A percentile compares a stretch with the other conserved stretches of the same genome.
These are phyloP conservation scores for Hypoxylon sp. DNA, from an alignment of 2,329 filamentous ascomycete species.

Conservation along the genomic window DNA sequence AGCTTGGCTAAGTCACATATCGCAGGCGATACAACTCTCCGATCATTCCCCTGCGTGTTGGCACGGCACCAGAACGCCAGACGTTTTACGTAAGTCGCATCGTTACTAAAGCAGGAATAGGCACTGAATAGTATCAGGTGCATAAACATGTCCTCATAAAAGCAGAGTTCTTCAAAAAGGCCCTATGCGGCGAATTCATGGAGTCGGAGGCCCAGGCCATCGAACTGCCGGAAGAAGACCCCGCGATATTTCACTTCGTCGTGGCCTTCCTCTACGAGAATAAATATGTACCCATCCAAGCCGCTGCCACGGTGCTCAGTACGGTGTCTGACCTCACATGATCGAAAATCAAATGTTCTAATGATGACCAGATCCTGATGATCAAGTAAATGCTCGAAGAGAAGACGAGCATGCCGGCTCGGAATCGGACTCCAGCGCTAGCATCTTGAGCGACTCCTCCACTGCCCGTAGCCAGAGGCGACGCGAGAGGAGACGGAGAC, in stretches of 20 bases:
- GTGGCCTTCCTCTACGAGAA: slow-evolving; percentile 65
- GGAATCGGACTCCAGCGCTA: slow-evolving; percentile 51
- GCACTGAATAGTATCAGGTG: slow-evolving; percentile 52
- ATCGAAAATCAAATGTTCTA: not conserved
- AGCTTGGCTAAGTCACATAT: slow-evolving; percentile 33
- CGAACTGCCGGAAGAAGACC: slow-evolving; percentile 65
- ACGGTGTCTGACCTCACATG: slow-evolving; percentile 19
- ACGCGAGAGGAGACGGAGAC: slow-evolving; percentile 53
- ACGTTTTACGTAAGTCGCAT: slow-evolving; percentile 57
- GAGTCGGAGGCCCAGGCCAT: slow-evolving; percentile 62
- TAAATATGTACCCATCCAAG: slow-evolving; percentile 60
- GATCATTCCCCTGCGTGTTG: slow-evolving; percentile 62
- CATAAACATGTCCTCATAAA: slow-evolving; percentile 62
- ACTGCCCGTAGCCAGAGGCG: slow-evolving; percentile 53
- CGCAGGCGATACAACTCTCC: slow-evolving; percentile 60
- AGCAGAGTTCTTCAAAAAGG: slow-evolving; percentile 63
- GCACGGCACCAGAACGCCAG: slow-evolving; percentile 57
- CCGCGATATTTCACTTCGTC: slow-evolving; percentile 65
- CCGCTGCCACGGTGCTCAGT: slow-evolving; percentile 59
- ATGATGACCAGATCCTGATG: slow-evolving; percentile 36
- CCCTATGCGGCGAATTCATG: slow-evolving; percentile 62
- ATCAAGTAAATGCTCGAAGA: slow-evolving; percentile 59
- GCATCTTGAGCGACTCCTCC: slow-evolving; percentile 54
- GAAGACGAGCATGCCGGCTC: slow-evolving; percentile 53
- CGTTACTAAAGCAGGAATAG: slow-evolving; percentile 43